Evolutionary conservation across 1,284 basidiomycete species (phyloP).

Genomic region (Moesziomyces antarcticus): DNA sequence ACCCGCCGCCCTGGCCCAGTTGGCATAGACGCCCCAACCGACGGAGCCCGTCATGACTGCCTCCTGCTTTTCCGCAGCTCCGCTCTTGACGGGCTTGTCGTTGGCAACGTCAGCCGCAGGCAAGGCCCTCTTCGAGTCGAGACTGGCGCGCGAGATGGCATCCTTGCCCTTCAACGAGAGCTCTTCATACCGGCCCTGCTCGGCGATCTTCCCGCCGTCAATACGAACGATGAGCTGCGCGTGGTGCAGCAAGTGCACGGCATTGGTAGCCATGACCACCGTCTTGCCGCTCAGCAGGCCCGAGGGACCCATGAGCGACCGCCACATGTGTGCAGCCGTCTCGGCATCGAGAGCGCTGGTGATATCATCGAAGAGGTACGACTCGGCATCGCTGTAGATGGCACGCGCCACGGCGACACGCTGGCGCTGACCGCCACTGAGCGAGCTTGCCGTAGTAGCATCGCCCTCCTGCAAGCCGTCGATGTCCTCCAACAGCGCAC

Average conservation of each 20-base stretch:
- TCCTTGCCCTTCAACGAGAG: slow-evolving; percentile 50
- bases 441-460: slow-evolving; percentile 52
- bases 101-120: background rate
- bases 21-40: slow-evolving; percentile 25
- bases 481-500: slow-evolving; percentile 58
- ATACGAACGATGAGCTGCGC: slow-evolving; percentile 40
- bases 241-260: slow-evolving; percentile 46
- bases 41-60: slow-evolving; percentile 38
- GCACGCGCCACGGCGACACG: slow-evolving; percentile 62
- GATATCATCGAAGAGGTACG: slow-evolving; percentile 64
- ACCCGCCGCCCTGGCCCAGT: slow-evolving; percentile 31
- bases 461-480: slow-evolving; percentile 57
- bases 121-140: slow-evolving; percentile 34
- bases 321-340: slow-evolving; percentile 71
- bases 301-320: slow-evolving; percentile 33
- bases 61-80: slow-evolving; percentile 32
- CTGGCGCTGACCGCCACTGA: slow-evolving; percentile 64
- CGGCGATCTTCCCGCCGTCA: slow-evolving; percentile 47
- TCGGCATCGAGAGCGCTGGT: slow-evolving; percentile 73
- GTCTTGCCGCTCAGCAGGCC: slow-evolving; percentile 49
- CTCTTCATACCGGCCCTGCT: slow-evolving; percentile 43
- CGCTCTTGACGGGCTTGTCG: slow-evolving; percentile 25
- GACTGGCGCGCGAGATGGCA: slow-evolving; percentile 44
- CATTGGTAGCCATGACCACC: slow-evolving; percentile 55
- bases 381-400: slow-evolving; percentile 57